Conservation (phyloP, 1,284 basidiomycete genomes). For the Leccinum fuscescens region DNA sequence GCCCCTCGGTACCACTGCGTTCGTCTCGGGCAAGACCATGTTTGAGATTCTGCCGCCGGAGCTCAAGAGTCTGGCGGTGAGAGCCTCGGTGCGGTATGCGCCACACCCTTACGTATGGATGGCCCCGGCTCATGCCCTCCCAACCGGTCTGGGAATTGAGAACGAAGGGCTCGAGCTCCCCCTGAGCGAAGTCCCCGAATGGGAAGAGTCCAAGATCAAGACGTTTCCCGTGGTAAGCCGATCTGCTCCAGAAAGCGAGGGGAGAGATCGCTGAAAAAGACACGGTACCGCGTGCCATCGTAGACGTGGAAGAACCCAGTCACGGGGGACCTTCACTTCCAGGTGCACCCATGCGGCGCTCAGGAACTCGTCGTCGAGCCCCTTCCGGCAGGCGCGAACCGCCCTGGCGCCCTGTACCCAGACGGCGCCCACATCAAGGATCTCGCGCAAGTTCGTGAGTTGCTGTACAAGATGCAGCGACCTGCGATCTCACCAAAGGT, state of each 20-base stretch:
- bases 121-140: conserved; percentile 58
- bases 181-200: conserved; percentile 57
- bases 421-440: conserved; percentile 66
- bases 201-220: conserved; percentile 67
- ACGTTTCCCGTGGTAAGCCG: conserved; percentile 58
- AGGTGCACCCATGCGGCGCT: conserved; percentile 63
- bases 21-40: conserved; percentile 79
- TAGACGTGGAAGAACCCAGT: conserved; percentile 80
- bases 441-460: conserved; percentile 56
- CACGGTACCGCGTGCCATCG: neutral
- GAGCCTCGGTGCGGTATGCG: conserved; percentile 61
- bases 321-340: conserved; percentile 66
- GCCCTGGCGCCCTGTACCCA: conserved; percentile 56
- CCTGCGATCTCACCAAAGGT: conserved; percentile 68
- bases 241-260: neutral
- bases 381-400: conserved; percentile 47
- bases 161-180: conserved; percentile 63
- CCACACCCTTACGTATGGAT: conserved; percentile 81
- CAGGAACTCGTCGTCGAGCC: conserved; percentile 53
- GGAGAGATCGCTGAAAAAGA: neutral
- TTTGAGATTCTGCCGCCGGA: conserved; percentile 77
- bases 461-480: conserved; percentile 71
- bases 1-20: conserved; percentile 85
- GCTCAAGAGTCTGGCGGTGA: conserved; percentile 81
- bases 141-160: conserved; percentile 73